Conservation (phyloP, 495 filamentous ascomycete genomes). For the Cercophora newfieldiana region DNA sequence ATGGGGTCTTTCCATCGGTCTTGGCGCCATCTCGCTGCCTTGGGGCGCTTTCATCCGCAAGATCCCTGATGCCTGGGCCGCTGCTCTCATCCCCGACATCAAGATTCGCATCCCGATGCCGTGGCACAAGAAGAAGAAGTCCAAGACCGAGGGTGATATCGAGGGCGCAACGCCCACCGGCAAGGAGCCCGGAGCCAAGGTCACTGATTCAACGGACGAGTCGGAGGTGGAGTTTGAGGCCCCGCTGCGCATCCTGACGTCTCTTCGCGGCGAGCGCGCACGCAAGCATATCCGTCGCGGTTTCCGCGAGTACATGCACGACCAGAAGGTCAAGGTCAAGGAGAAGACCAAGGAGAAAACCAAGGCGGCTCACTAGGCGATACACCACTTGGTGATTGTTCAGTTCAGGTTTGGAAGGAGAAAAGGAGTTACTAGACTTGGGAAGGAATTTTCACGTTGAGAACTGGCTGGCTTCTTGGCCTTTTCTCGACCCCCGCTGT, state of each 20-base stretch:
- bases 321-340: constrained; percentile 29
- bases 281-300: constrained; percentile 24
- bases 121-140: constrained; percentile 17
- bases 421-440: neutral
- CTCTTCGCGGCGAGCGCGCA: constrained; percentile 28
- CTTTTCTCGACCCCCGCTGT: no score
- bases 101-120: constrained; percentile 24
- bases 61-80: constrained; percentile 50
- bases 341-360: constrained; percentile 2
- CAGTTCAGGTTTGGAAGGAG: neutral
- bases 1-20: constrained; percentile 73
- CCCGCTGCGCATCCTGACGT: constrained; percentile 28
- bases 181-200: neutral
- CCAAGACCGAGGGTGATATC: neutral
- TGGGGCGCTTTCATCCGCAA: constrained; percentile 67
- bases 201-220: constrained; percentile 6
- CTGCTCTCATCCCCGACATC: constrained; percentile 20
- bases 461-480: neutral
- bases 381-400: no score
- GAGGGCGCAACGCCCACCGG: neutral
- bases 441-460: neutral
- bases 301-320: constrained; percentile 32
- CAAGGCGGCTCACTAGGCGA: neutral
- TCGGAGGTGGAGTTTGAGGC: constrained; percentile 9
- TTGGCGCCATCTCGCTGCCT: constrained; percentile 69